Percentiles rank a stretch among this genome's conserved stretches.
These are phyloP conservation scores for Paramecium pentaurelia DNA, from an alignment of 73 alveolate genomes.

Conservation along the genomic window DNA sequence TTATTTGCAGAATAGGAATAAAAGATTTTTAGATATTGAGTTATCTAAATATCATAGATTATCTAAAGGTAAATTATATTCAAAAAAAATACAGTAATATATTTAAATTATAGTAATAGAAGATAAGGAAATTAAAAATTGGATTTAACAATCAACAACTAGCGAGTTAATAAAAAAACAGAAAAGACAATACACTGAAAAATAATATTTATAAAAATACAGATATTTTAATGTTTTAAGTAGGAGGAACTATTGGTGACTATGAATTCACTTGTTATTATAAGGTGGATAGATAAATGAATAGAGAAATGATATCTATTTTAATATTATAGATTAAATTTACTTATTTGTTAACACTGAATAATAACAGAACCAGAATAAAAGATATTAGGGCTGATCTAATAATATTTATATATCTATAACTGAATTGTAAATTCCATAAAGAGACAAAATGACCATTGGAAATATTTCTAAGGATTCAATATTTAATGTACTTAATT, in stretches of 20 bases:
- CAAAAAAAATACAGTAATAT: neutral
- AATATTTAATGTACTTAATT: neutral
- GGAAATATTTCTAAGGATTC: neutral
- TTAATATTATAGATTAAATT: neutral
- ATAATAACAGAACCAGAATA: constrained; percentile 72
- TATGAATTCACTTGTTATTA: constrained; percentile 63
- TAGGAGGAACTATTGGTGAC: constrained; percentile 83
- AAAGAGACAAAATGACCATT: neutral
- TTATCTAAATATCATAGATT: constrained; percentile 64
- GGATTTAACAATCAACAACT: constrained; percentile 27
- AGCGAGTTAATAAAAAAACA: no score
- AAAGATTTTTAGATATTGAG: constrained; percentile 62
- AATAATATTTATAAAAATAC: neutral
- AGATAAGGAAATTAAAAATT: constrained; percentile 65
- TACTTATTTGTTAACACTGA: constrained; percentile 49
- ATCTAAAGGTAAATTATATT: constrained; percentile 72
- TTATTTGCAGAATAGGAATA: constrained; percentile 69
- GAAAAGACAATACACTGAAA: neutral
- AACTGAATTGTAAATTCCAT: neutral
- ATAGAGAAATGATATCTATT: constrained; percentile 44
- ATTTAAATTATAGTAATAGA: neutral
- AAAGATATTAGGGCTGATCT: neutral
- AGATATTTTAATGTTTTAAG: constrained; percentile 71
- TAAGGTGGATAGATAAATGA: constrained; percentile 66
- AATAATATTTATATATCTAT: neutral